A percentile compares a stretch with the other conserved stretches of the same genome.
These are phyloP conservation scores for Alternaria infectoria DNA, from an alignment of 2,329 filamentous ascomycete genomes.

Conservation along the genomic window DNA sequence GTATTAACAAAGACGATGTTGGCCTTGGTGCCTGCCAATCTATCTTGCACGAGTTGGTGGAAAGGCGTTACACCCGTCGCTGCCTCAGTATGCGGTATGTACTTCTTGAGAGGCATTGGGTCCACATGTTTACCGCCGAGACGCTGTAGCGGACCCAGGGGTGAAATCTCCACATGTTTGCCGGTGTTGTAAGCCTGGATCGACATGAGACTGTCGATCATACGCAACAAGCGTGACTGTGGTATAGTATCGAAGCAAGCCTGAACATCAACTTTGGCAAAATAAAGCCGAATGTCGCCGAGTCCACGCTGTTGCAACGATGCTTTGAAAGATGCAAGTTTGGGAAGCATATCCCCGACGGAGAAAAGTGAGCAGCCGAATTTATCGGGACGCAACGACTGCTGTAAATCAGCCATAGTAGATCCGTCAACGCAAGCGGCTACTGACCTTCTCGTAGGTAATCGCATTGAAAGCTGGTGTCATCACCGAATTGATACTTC, in stretches of 20 bases:
- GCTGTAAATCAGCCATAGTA: conserved; percentile 8
- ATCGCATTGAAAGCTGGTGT: conserved; percentile 77
- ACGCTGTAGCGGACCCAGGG: conserved; percentile 47
- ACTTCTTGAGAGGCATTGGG: conserved; percentile 47
- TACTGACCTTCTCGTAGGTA: conserved; percentile 74
- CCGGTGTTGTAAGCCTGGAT: conserved; percentile 71
- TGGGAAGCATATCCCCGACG: conserved; percentile 77
- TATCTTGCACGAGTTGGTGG: conserved; percentile 37
- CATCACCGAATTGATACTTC: conserved; percentile 73
- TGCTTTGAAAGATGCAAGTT: conserved; percentile 72
- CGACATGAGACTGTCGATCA: conserved; percentile 66
- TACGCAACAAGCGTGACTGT: conserved; percentile 71
- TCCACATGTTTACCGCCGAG: conserved; percentile 37
- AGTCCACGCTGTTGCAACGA: conserved; percentile 49
- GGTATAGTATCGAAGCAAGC: conserved; percentile 96
- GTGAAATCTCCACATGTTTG: conserved; percentile 75
- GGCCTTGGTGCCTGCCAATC: conserved; percentile 44
- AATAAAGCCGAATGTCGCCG: conserved; percentile 66
- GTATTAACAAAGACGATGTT: conserved; percentile 81
- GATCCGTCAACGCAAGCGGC: neutral
- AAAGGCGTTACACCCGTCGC: conserved; percentile 42
- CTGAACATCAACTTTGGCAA: conserved; percentile 91
- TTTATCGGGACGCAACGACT: conserved; percentile 55
- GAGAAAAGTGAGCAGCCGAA: conserved; percentile 85
- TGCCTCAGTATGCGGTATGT: conserved; percentile 48